Evolutionary conservation across 116 monocot species (phyloP), one percentile per base, ranked within the genome.

Genomic region (Phalaenopsis hybrid): DNA sequence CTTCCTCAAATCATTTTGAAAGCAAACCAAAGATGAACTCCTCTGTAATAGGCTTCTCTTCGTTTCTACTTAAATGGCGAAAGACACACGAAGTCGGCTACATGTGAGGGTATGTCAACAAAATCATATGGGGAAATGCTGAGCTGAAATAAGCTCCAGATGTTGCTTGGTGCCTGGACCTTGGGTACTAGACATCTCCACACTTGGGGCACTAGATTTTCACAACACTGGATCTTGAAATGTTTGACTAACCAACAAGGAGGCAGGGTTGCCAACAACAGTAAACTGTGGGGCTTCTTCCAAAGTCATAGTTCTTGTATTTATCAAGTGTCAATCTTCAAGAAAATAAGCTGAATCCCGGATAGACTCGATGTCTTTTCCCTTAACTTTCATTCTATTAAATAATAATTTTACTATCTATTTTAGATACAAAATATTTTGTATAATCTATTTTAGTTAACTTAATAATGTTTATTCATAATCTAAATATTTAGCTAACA

Each of bases 101-200:
- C 18, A 87, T 81, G 76, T 90, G 85, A 18, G 85, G 84, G 63
- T 90, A 86, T 61, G 90, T 34, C 70, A 70, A 34, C 34, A 70
- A 37, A 70, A 70, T 34, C 70, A 70, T 31, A 34, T 70, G 70
- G 8, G 70, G 70, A 37, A 70, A 70, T 70, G 70, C 37, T 34
- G 70, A 34, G 33, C 70, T 34, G 34, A 87, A 90, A 41, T 90
- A 90, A 49, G 87, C 90, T 79, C 90, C 90, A 84, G 82, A 82
- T 82, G 77, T 77, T 82, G 82, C 82, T 82, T 82, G 82, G 65
- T 82, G 75, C 77, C 75, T 82, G 61, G 82, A 82, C 61, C 82
- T 82, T 63, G 82, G 82, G 77, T 82, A 82, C 33, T 82, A 82
- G 57, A 82, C 44, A 77, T 82, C 81, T 59, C 76, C 81, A 76